phyloP scores from a whole-genome alignment of 345 rosid species.

The Salix caprea region DNA sequence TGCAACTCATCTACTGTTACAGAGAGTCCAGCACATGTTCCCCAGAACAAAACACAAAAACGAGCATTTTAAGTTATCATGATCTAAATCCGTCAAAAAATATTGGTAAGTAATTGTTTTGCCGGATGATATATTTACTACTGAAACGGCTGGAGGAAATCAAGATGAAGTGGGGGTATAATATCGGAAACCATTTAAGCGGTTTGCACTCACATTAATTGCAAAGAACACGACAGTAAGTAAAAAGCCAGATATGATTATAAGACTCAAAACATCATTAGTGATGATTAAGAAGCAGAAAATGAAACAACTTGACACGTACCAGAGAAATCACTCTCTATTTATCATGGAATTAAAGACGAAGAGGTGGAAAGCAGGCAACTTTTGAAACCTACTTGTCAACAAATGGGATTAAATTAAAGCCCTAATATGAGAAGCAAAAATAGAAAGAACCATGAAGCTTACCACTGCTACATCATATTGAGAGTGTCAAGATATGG shows the following conservation, averaged over 20 bases:
- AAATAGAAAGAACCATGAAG: background rate
- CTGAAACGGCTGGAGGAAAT: background rate
- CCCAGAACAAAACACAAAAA: background rate
- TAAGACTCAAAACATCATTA: background rate
- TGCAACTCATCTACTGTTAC: background rate
- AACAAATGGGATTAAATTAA: background rate
- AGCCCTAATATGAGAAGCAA: background rate
- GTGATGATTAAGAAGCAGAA: background rate
- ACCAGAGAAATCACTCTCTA: background rate
- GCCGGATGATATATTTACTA: background rate
- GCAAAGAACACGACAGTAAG: background rate
- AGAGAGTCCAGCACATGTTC: background rate
- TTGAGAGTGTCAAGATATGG: background rate
- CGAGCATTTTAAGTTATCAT: background rate
- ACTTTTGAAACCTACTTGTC: background rate
- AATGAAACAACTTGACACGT: background rate
- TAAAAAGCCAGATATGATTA: background rate
- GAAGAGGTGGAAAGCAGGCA: background rate
- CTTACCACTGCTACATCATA: no score
- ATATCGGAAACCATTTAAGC: background rate
- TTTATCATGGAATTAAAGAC: background rate
- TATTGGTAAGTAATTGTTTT: background rate
- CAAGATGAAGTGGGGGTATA: background rate
- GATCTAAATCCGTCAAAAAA: background rate
- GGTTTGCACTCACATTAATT: background rate